Conservation (phyloP, 306 rosid species). For the Begonia fuchsioides region DNA sequence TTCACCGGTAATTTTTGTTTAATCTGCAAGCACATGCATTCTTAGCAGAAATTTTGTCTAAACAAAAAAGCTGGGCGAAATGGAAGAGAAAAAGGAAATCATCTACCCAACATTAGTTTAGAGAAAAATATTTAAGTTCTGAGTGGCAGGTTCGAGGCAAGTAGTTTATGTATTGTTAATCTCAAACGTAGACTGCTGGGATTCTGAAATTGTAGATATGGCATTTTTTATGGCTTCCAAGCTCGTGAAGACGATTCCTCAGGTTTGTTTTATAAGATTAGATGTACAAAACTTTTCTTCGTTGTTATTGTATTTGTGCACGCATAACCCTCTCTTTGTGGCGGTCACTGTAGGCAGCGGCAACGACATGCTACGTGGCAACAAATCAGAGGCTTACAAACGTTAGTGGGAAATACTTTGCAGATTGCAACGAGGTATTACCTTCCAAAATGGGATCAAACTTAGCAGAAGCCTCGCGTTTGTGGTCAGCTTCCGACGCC, state of each 20-base stretch:
- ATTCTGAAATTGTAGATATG: slow-evolving; percentile 35
- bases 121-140: too few relatives aligned
- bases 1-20: slow-evolving; percentile 37
- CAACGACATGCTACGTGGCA: slow-evolving; percentile 90
- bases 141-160: too few relatives aligned
- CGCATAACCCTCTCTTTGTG: too few relatives aligned
- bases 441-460: slow-evolving; percentile 51
- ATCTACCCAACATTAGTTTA: too few relatives aligned
- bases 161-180: too few relatives aligned
- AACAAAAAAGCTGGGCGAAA: too few relatives aligned
- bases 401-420: slow-evolving; percentile 65
- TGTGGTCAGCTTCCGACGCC: slow-evolving; percentile 66
- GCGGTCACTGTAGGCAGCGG: slow-evolving; percentile 45
- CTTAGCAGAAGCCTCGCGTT: slow-evolving; percentile 31
- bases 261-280: slow-evolving; percentile 25
- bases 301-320: too few relatives aligned
- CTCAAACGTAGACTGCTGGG: too few relatives aligned
- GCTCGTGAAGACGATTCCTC: slow-evolving; percentile 81
- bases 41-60: too few relatives aligned
- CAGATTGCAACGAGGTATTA: slow-evolving; percentile 69
- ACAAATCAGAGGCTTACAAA: slow-evolving; percentile 37
- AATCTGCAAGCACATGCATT: too few relatives aligned
- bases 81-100: too few relatives aligned
- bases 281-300: too few relatives aligned
- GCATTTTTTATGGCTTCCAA: slow-evolving; percentile 73